Conservation (phyloP, 2,329 filamentous ascomycete species). For the Claviceps citrina region DNA sequence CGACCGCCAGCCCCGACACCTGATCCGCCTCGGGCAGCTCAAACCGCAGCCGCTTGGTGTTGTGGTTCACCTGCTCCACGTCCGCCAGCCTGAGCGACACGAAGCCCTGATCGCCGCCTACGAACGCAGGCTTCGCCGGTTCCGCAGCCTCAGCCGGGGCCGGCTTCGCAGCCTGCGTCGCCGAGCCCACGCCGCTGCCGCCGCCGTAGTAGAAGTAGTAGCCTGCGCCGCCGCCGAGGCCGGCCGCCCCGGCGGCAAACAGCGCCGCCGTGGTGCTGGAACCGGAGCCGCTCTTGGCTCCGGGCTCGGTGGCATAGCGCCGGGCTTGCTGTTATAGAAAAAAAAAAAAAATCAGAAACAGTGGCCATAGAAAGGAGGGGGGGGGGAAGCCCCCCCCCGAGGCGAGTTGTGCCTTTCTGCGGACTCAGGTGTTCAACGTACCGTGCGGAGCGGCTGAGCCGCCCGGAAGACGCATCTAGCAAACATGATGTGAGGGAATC, state of each 20-base stretch:
- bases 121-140: conserved; percentile 41
- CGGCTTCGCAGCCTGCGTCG: too few relatives aligned
- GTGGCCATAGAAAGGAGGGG: too few relatives aligned
- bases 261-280: too few relatives aligned
- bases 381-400: too few relatives aligned
- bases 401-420: too few relatives aligned
- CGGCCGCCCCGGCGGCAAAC: conserved; percentile 41
- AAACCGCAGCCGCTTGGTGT: conserved; percentile 88
- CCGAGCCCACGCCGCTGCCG: conserved; percentile 31
- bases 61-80: conserved; percentile 73
- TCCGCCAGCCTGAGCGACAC: conserved; percentile 65
- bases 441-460: conserved; percentile 49
- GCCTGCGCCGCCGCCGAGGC: conserved; percentile 39
- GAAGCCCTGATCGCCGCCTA: conserved; percentile 81
- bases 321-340: conserved; percentile 26
- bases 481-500: conserved; percentile 42
- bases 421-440: too few relatives aligned
- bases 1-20: conserved; percentile 66
- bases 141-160: conserved; percentile 29
- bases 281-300: conserved; percentile 39
- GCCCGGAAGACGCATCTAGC: conserved; percentile 48
- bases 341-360: background rate
- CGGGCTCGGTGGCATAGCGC: conserved; percentile 53
- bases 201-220: conserved; percentile 42
- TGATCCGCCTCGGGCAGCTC: conserved; percentile 69